Percentiles rank a stretch among this genome's conserved stretches.
Evolutionary conservation across 768 basidiomycete species (phyloP).

Genomic region (Amanita jacksonii): DNA sequence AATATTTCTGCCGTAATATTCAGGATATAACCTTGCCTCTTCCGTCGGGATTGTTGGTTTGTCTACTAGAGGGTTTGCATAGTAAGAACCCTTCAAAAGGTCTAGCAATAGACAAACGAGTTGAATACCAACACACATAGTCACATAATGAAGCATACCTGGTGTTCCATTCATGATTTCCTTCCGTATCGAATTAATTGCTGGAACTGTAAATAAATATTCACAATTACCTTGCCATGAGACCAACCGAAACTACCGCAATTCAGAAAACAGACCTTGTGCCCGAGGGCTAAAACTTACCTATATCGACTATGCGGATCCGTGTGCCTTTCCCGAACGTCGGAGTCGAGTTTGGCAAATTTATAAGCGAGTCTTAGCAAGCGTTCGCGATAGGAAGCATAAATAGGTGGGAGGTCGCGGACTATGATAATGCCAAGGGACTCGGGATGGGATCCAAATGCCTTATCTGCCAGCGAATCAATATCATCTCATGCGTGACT

Average conservation of each 20-base stretch:
- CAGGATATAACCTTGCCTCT: conserved; percentile 51
- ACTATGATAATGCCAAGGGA: conserved; percentile 78
- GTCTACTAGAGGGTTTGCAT: conserved; percentile 79
- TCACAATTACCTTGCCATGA: conserved; percentile 67
- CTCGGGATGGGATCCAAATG: conserved; percentile 72
- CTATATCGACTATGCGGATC: conserved; percentile 69
- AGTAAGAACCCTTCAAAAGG: conserved; percentile 86
- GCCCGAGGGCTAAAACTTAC: conserved; percentile 26
- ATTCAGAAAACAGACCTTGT: not conserved
- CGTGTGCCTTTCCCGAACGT: conserved; percentile 60
- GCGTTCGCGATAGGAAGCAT: conserved; percentile 51
- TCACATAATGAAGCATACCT: conserved; percentile 26
- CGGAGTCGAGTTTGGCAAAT: conserved; percentile 66
- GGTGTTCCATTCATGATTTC: conserved; percentile 96
- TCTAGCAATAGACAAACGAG: conserved; percentile 31
- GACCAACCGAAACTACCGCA: conserved; percentile 85
- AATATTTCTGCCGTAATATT: conserved; percentile 85
- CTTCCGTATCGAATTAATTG: conserved; percentile 23
- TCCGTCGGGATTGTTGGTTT: conserved; percentile 47
- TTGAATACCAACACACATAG: not conserved
- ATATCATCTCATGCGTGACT: not conserved
- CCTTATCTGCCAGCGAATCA: conserved; percentile 42
- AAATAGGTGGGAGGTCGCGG: conserved; percentile 68
- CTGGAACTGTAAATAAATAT: not conserved
- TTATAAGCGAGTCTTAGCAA: conserved; percentile 67